These are phyloP conservation scores for Ganoderma sp. DNA, from an alignment of 1,284 basidiomycete species.

Conservation along the genomic window DNA sequence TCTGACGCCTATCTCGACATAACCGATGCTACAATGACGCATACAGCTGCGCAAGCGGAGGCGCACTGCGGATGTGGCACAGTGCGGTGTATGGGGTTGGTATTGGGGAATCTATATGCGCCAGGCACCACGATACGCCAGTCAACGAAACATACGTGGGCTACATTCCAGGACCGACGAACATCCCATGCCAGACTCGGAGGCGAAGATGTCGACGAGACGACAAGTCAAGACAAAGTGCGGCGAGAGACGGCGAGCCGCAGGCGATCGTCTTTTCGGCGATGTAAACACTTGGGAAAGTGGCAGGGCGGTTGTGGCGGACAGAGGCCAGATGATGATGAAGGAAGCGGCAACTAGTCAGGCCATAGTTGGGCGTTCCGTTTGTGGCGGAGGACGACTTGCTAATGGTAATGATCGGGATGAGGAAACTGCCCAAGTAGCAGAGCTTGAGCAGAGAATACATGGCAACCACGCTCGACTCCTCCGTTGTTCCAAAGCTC, in stretches of 20 bases:
- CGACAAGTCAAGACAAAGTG: too few relatives aligned
- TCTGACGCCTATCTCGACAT: not conserved
- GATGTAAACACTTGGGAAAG: too few relatives aligned
- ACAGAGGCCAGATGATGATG: too few relatives aligned
- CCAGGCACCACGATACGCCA: not conserved
- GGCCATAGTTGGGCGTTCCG: too few relatives aligned
- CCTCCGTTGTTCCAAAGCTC: too few relatives aligned
- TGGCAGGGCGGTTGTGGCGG: not conserved
- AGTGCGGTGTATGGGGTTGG: not conserved
- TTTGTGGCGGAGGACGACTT: too few relatives aligned
- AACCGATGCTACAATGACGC: not conserved
- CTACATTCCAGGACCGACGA: not conserved
- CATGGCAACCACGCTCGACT: too few relatives aligned
- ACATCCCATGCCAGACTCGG: not conserved
- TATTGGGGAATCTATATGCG: not conserved
- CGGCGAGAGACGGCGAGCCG: not conserved
- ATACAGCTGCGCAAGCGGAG: not conserved
- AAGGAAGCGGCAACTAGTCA: too few relatives aligned
- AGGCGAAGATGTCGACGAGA: too few relatives aligned
- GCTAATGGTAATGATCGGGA: too few relatives aligned
- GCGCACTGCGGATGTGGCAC: not conserved
- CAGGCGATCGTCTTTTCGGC: not conserved
- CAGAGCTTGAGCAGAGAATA: too few relatives aligned
- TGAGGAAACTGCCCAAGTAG: too few relatives aligned
- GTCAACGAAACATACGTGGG: not conserved